These are phyloP conservation scores for Mimosa pudica DNA, from an alignment of 306 rosid species.

Conservation along the genomic window DNA sequence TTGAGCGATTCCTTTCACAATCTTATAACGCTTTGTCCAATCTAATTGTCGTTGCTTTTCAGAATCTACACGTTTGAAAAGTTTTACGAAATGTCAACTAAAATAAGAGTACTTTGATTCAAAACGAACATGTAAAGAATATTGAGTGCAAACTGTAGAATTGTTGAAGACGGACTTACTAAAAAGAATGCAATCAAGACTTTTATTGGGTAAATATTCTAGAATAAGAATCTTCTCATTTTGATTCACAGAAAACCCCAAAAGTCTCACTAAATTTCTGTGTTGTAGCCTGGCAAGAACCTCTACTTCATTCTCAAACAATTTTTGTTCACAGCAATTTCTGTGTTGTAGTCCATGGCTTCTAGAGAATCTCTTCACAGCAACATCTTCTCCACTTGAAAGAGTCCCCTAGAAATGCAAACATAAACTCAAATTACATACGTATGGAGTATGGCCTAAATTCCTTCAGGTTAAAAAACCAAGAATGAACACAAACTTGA, in stretches of 20 bases:
- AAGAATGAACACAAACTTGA: background rate
- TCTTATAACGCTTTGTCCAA: conserved; percentile 41
- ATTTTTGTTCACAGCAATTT: too few species aligned
- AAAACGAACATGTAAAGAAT: background rate
- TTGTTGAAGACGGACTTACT: background rate
- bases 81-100: too few species aligned
- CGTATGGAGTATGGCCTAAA: background rate
- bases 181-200: background rate
- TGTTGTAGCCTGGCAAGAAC: background rate
- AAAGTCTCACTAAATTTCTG: background rate
- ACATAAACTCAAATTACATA: too few species aligned
- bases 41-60: conserved; percentile 40
- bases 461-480: background rate
- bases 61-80: conserved; percentile 30
- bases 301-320: background rate
- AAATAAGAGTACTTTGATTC: too few species aligned
- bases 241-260: background rate
- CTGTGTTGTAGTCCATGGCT: too few species aligned
- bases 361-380: background rate
- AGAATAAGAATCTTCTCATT: background rate
- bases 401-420: background rate
- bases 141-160: background rate
- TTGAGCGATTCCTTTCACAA: background rate
- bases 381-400: background rate
- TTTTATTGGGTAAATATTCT: background rate